Percentiles rank a stretch among this genome's conserved stretches.
phyloP scores from a whole-genome alignment of 129 eudicot species.

The Dittrichia graveolens region DNA sequence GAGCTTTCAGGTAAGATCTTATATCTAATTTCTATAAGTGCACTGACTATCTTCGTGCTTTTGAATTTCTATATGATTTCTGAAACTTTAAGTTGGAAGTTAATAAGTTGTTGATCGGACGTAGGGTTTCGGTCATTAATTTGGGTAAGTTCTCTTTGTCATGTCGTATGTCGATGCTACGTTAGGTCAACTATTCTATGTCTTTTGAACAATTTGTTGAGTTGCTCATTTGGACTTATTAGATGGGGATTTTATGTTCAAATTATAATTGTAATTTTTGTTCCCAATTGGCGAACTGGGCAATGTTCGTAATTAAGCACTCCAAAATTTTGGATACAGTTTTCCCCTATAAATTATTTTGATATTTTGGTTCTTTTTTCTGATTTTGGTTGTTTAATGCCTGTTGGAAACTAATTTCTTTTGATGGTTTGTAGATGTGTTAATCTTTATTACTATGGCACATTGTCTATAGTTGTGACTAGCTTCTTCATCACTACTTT shows the following conservation, averaged over 20 bases:
- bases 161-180: not conserved
- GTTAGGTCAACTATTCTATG: not conserved
- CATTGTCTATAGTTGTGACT: not conserved
- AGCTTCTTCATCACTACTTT: not conserved
- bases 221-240: not conserved
- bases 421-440: not conserved
- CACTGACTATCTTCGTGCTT: not conserved
- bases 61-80: not conserved
- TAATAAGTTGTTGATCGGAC: conserved; percentile 1
- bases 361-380: not conserved
- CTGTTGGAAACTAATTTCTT: not conserved
- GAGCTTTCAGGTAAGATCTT: conserved; percentile 15
- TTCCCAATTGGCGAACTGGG: not conserved
- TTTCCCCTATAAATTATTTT: not conserved
- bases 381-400: not conserved
- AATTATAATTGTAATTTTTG: not conserved
- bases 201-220: conserved; percentile 3
- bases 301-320: not conserved
- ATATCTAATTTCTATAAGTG: not conserved
- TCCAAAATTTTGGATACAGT: not conserved
- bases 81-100: conserved; percentile 9
- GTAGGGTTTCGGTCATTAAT: conserved; percentile 13
- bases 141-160: not conserved
- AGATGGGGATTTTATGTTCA: not conserved
- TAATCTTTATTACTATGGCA: not conserved